Base-by-base conservation (phyloP, 441 rosid species). In the Eugenia klotzschiana region DNA sequence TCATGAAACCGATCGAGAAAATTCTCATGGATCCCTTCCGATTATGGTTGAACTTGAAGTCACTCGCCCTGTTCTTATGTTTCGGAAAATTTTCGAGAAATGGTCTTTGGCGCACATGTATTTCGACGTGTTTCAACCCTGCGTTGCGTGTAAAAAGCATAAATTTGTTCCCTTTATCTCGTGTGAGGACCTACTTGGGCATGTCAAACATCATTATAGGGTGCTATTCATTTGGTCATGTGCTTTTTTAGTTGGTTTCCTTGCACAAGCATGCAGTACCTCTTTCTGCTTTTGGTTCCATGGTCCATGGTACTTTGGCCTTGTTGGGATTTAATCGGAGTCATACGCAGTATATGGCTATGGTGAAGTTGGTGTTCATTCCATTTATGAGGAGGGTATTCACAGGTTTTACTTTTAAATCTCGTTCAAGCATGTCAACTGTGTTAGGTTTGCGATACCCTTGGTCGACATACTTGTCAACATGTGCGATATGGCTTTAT, bases 401-500 rank as follows among this genome's bases (percentile, higher is more conserved):
- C 14, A n/a, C 26, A 10, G 58, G 58, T 55, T 55, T 55, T 55
- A 55, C 27, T 55, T 55, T 55, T n/a, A 55, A 54, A 10, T n/a
- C 14, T 14, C 27, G 26, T 55, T 55, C 27, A 10, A 55, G 58
- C 41, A 8, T 15, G 2, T 60, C 8, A 10, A 29, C 41, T 51
- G 23, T 29, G 73, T 60, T 60, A 9, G 41, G 73, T 29, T 60
- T 60, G 73, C 16, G 73, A 20, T 60, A 8, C 29, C 15, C 46
- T 33, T 20, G 77, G 5, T 64, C 2, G 2, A 20, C 46, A 33
- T 64, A 18, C 0, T 14, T 0, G 4, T 64, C 1, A 22, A 20
- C 43, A 4, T 33, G 46, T 33, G 77, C 14, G 13, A 64, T 53
- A 8, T 20, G 25, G 56, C 56, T 53, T 20, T 23, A 33, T 18